A percentile compares a stretch with the other conserved stretches of the same genome.
phyloP scores from a whole-genome alignment of 148 eudicot genomes.

The Chenopodium quinoa region DNA sequence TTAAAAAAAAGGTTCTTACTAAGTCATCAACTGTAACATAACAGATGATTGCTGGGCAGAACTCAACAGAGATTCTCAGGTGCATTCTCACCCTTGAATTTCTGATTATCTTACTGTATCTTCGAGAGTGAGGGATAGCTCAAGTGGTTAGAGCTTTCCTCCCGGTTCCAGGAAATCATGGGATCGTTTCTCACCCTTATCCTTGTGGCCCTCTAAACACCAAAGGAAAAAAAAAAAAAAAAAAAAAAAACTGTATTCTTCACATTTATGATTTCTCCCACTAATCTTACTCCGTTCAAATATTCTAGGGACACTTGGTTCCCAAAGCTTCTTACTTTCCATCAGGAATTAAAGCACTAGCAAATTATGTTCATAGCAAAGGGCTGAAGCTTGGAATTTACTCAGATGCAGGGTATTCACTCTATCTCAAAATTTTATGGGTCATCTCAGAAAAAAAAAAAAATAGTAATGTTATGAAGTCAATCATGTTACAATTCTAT shows the following conservation, averaged over 20 bases:
- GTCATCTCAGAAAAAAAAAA: background rate
- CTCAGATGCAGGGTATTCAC: slow-evolving; percentile 36
- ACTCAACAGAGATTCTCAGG: slow-evolving; percentile 36
- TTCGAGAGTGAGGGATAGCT: too few species aligned
- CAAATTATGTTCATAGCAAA: slow-evolving; percentile 41
- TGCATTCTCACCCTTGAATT: background rate
- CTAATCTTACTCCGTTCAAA: background rate
- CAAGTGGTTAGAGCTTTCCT: too few species aligned
- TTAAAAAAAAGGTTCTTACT: background rate
- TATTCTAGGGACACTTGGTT: slow-evolving; percentile 31
- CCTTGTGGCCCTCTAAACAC: too few species aligned
- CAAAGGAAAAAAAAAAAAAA: too few species aligned
- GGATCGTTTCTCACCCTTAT: too few species aligned
- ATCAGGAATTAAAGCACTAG: slow-evolving; percentile 45
- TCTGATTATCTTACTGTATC: background rate
- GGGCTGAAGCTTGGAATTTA: slow-evolving; percentile 46
- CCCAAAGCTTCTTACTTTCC: slow-evolving; percentile 37
- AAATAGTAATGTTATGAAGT: background rate
- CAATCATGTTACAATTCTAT: background rate
- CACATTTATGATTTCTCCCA: background rate
- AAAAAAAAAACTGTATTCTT: too few species aligned
- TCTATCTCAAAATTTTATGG: background rate
- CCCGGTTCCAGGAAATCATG: too few species aligned
- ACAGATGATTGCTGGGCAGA: slow-evolving; percentile 98
- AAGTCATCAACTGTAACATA: background rate